Percentiles rank a stretch among this genome's conserved stretches.
Evolutionary conservation across 192 early-diverging fungal species (phyloP).

Genomic region (Podila verticillata): DNA sequence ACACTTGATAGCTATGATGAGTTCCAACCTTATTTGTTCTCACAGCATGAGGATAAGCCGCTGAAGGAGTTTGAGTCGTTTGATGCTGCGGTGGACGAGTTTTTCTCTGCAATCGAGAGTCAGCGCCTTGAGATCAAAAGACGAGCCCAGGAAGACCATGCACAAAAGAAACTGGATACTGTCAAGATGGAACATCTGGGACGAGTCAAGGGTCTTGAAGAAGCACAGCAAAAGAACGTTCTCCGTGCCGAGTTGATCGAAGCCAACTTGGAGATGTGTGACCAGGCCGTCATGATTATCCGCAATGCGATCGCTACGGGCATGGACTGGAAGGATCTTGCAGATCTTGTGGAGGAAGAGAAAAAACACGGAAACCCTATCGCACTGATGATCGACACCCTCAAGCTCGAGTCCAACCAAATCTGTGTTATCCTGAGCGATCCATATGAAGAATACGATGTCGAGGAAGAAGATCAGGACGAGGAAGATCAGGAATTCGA

Average conservation of each 20-base stretch:
- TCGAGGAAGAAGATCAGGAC: conserved; percentile 43
- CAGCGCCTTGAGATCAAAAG: conserved; percentile 81
- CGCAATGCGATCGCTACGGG: conserved; percentile 88
- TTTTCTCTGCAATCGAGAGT: conserved; percentile 90
- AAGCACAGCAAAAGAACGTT: conserved; percentile 72
- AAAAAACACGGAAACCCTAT: conserved; percentile 80
- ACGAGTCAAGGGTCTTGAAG: conserved; percentile 81
- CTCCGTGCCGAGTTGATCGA: conserved; percentile 90
- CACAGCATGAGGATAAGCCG: conserved; percentile 61
- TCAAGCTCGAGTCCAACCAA: conserved; percentile 85
- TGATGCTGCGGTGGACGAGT: conserved; percentile 90
- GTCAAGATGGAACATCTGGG: conserved; percentile 82
- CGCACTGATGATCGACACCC: conserved; percentile 75
- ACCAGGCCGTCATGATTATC: conserved; percentile 87
- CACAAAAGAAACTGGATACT: conserved; percentile 84
- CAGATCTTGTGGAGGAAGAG: conserved; percentile 87
- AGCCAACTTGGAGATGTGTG: conserved; percentile 82
- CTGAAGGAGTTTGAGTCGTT: conserved; percentile 79
- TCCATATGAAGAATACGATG: conserved; percentile 61
- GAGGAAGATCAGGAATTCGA: conserved; percentile 58
- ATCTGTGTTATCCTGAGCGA: conserved; percentile 67
- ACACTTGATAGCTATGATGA: conserved; percentile 66
- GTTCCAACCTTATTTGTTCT: conserved; percentile 78
- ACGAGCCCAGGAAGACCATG: conserved; percentile 76
- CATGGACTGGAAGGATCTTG: conserved; percentile 97